These are phyloP conservation scores for Penicillium sp. DNA, from an alignment of 2,329 filamentous ascomycete species.

Conservation along the genomic window DNA sequence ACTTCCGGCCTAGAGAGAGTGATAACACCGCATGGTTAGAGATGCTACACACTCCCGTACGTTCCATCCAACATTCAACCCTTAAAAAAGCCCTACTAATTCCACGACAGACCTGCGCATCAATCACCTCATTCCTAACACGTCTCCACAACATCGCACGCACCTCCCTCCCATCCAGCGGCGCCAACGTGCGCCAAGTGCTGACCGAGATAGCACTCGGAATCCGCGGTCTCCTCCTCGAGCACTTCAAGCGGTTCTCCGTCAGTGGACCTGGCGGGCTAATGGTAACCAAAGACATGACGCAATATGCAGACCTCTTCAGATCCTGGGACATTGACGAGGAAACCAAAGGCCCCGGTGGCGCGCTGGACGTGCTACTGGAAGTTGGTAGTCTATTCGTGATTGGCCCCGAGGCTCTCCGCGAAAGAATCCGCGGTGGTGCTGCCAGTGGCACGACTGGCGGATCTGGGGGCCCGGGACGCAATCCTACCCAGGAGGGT, in stretches of 20 bases:
- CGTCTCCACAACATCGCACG: conserved; percentile 56
- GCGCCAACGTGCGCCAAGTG: conserved; percentile 73
- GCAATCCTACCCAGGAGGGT: conserved; percentile 43
- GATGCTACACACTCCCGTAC: conserved; percentile 64
- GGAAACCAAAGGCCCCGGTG: conserved; percentile 43
- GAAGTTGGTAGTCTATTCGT: conserved; percentile 96
- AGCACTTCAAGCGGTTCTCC: conserved; percentile 88
- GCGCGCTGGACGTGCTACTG: conserved; percentile 71
- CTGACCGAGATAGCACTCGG: conserved; percentile 74
- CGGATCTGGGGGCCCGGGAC: conserved; percentile 39
- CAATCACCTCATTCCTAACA: conserved; percentile 70
- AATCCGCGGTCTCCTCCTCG: conserved; percentile 68
- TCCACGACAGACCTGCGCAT: conserved; percentile 56
- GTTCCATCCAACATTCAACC: conserved; percentile 11
- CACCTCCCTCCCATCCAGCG: conserved; percentile 53
- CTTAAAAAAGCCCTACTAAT: background rate
- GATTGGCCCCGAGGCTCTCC: conserved; percentile 69
- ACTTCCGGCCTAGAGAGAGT: conserved; percentile 79
- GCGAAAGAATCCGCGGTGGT: conserved; percentile 58
- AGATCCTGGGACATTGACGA: conserved; percentile 69
- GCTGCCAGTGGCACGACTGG: conserved; percentile 40
- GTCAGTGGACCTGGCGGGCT: conserved; percentile 88
- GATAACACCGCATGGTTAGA: conserved; percentile 54
- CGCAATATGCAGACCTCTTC: conserved; percentile 79
- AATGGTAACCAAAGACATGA: conserved; percentile 93